A percentile compares a stretch with the other conserved stretches of the same genome.
Evolutionary conservation across 306 rosid species (phyloP).

Genomic region (Aeschynomene evenia): DNA sequence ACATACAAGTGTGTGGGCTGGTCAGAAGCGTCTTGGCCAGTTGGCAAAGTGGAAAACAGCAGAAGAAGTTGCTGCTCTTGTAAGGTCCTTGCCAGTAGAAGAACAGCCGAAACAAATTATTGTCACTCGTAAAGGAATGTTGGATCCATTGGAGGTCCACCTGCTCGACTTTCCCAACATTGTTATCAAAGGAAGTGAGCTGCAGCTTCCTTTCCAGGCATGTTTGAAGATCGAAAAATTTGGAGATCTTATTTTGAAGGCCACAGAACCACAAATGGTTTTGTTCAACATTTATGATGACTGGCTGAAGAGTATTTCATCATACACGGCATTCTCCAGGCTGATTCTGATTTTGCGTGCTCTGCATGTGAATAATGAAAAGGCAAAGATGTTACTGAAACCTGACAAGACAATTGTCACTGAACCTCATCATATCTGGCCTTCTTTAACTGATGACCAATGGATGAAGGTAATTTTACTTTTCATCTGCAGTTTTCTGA

Average conservation of each 20-base stretch:
- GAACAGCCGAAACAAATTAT: constrained; percentile 98
- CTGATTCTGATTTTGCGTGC: constrained; percentile 92
- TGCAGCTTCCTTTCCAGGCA: constrained; percentile 99
- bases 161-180: constrained; percentile 93
- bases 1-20: constrained; percentile 99
- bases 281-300: constrained; percentile 98
- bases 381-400: constrained; percentile 96
- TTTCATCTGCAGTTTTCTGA: background rate
- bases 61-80: constrained; percentile 99
- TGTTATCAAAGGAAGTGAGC: constrained; percentile 98
- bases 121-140: constrained; percentile 99
- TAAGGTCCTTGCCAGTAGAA: constrained; percentile 95
- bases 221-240: constrained; percentile 97
- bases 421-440: constrained; percentile 99
- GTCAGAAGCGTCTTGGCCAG: constrained; percentile 99
- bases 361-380: constrained; percentile 95
- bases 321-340: constrained; percentile 97
- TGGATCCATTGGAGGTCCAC: constrained; percentile 98
- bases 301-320: constrained; percentile 97
- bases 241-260: constrained; percentile 97
- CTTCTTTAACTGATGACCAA: constrained; percentile 93
- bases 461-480: constrained; percentile 88
- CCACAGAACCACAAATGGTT: constrained; percentile 99
- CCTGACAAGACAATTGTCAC: constrained; percentile 93
- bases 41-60: constrained; percentile 99